A percentile compares a stretch with the other conserved stretches of the same genome.
Conservation (phyloP, 768 basidiomycete genomes). For the Lentinula boryana region DNA sequence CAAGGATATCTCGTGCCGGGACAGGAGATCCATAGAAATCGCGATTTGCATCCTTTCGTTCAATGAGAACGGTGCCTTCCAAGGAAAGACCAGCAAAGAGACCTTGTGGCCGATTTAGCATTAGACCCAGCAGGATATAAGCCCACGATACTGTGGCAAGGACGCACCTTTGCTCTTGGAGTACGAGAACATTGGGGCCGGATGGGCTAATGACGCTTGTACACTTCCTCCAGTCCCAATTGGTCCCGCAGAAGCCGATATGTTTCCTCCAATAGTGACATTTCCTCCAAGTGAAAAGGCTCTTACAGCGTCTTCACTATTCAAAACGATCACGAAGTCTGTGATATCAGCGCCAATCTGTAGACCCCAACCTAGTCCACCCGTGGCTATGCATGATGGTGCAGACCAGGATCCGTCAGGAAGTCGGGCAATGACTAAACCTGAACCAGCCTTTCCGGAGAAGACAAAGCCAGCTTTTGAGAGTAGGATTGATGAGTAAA, state of each 20-base stretch:
- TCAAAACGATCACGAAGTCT: conserved; percentile 96
- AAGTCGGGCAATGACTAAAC: conserved; percentile 85
- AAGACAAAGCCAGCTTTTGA: conserved; percentile 84
- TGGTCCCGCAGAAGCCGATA: conserved; percentile 83
- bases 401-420: conserved; percentile 97
- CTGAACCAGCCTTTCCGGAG: conserved; percentile 61
- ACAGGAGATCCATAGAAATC: conserved; percentile 94
- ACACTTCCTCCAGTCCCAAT: conserved; percentile 93
- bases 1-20: conserved; percentile 85
- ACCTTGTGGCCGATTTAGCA: conserved; percentile 38
- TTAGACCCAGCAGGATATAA: not conserved
- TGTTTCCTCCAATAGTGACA: conserved; percentile 88
- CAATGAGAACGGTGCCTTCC: conserved; percentile 91
- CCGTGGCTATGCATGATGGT: conserved; percentile 94
- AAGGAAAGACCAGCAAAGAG: conserved; percentile 92
- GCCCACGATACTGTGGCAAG: not conserved
- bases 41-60: conserved; percentile 92
- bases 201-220: conserved; percentile 82
- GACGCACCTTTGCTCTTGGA: conserved; percentile 86
- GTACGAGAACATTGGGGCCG: conserved; percentile 96
- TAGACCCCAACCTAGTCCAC: conserved; percentile 89
- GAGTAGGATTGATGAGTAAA: not conserved
- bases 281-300: conserved; percentile 97
- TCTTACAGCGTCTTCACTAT: conserved; percentile 91
- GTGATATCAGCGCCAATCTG: conserved; percentile 95